Conservation (phyloP, 805 yeast species). For the Sugiyamaella americana region DNA sequence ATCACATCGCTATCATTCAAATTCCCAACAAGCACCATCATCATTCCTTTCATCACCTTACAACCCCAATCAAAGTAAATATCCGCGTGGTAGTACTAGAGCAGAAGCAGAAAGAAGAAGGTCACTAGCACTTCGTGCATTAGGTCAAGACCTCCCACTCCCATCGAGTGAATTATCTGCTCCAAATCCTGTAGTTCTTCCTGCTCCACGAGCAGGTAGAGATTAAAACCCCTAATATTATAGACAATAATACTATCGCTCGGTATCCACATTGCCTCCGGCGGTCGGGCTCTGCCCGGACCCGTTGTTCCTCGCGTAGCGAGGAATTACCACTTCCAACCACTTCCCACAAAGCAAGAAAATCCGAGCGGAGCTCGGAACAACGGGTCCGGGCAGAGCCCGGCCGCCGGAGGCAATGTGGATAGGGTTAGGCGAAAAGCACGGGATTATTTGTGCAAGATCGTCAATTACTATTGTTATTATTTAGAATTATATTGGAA, state of each 20-base stretch:
- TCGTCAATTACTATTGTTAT: no score
- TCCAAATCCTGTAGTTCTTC: slow-evolving; percentile 16
- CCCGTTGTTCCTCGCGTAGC: neutral
- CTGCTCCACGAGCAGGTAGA: slow-evolving; percentile 13
- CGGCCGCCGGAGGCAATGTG: neutral
- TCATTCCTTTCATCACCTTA: no score
- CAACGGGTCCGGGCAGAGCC: no score
- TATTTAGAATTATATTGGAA: neutral
- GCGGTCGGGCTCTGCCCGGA: neutral
- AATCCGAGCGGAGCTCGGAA: no score
- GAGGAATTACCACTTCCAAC: neutral
- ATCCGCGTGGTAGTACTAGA: slow-evolving; percentile 21
- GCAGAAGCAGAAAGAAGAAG: slow-evolving; percentile 34
- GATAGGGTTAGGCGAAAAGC: neutral
- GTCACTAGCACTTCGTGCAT: slow-evolving; percentile 31
- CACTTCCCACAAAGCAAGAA: neutral
- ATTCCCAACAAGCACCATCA: neutral
- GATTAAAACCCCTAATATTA: slow-evolving; percentile 2
- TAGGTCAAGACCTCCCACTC: slow-evolving; percentile 19
- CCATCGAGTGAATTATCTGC: slow-evolving; percentile 3
- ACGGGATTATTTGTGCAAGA: no score
- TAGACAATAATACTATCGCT: no score
- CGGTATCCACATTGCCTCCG: neutral
- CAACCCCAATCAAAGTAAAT: neutral
- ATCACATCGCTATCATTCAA: neutral